Conservation (phyloP, 108 stramenopile genomes). For the Conticribra weissflogii region DNA sequence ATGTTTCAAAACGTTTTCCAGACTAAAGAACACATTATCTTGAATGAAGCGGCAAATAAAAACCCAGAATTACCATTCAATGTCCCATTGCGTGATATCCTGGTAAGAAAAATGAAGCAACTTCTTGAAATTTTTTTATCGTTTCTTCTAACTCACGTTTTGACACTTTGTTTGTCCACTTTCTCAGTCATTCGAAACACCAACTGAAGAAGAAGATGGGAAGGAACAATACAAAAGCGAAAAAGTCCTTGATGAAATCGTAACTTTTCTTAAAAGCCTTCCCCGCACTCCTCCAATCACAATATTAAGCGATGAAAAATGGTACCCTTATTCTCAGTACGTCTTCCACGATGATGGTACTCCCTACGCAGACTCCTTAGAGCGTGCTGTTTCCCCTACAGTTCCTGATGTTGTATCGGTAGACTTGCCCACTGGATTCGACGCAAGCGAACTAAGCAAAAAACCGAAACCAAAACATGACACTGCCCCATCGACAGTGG, state of each 20-base stretch:
- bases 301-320: conserved; percentile 45
- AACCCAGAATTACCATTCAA: conserved; percentile 29
- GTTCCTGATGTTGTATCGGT: conserved; percentile 48
- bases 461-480: not conserved
- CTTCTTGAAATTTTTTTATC: not conserved
- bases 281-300: conserved; percentile 17
- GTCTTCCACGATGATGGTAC: conserved; percentile 36
- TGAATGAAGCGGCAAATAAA: not conserved
- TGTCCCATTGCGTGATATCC: conserved; percentile 27
- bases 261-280: conserved; percentile 11
- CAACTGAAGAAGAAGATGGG: conserved; percentile 2
- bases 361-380: conserved; percentile 10
- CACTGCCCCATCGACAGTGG: conserved; percentile 21
- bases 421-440: conserved; percentile 50
- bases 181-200: not conserved
- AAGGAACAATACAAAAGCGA: conserved; percentile 23
- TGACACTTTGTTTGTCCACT: not conserved
- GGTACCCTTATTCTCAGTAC: conserved; percentile 50
- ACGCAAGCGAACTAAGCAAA: conserved; percentile 25
- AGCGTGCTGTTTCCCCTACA: conserved; percentile 17
- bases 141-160: not conserved
- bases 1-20: conserved; percentile 47
- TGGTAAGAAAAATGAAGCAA: conserved; percentile 43
- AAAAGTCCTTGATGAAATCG: conserved; percentile 22
- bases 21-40: not conserved